Evolutionary conservation across 1,284 basidiomycete species (phyloP), one percentile per base, ranked within the genome.

Genomic region (Dichomitus squalens): DNA sequence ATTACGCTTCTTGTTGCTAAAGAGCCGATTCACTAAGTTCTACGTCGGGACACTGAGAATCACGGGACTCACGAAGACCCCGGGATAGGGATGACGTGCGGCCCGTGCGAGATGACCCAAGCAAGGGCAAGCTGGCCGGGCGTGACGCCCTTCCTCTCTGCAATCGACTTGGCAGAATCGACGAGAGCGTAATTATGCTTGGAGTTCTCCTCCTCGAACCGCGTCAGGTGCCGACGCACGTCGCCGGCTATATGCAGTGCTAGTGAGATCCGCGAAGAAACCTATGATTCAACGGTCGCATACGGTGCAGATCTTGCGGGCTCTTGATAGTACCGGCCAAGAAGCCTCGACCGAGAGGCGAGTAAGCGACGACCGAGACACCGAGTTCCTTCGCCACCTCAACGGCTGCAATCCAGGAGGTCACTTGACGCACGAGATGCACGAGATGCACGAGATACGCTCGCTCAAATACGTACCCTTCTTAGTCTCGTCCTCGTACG

Each of bases 41-140:
- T 36, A 84, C 74, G 2, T 76, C 78, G 49, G 73, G 68, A 29
- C 81, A 72, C 78, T 55, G 25, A 9, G 8, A 21, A 23, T n/a
- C 8, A 41, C n/a, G 12, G 3, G 23, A 76, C 76, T 47, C 55
- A 78, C 76, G 79, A 80, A 2, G 80, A 82, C 3, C 83, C 83
- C 0, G 84, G 82, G 46, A 86, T 76, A 0, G 83, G 82, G 49
- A 86, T 75, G 44, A 81, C 73, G 46, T 81, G 79, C 25, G 70
- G 68, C 9, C 78, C 80, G 43, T 79, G 75, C 2, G 74, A 67
- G 29, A 73, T 66, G 7, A 88, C 76, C 85, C 86, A 90, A 0
- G 87, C 86, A 36, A 90, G 73, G 36, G 78, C 76, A 14, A 90
- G 72, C 69, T 89, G 86, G 0, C 81, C 79, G 0, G 82, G 70